Conservation (phyloP, 2,329 filamentous ascomycete species). For the Trichoderma hamatum region DNA sequence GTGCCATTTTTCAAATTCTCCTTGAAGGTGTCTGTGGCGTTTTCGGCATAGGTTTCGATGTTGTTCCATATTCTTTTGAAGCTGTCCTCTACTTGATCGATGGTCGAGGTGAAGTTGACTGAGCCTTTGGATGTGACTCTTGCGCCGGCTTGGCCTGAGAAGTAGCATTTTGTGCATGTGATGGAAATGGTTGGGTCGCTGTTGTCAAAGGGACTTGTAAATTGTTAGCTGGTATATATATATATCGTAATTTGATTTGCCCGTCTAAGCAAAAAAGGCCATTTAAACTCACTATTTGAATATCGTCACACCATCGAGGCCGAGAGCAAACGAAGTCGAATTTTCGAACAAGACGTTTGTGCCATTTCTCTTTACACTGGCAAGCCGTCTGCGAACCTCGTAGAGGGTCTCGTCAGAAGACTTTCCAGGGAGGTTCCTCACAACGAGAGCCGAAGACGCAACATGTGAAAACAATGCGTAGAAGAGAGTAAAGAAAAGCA, state of each 20-base stretch:
- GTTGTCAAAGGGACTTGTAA: neutral
- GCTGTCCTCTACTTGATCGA: slow-evolving; percentile 35
- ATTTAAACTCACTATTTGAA: slow-evolving; percentile 27
- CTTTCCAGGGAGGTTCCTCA: slow-evolving; percentile 26
- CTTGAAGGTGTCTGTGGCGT: slow-evolving; percentile 34
- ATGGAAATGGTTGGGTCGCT: slow-evolving; percentile 27
- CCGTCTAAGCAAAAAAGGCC: too few relatives aligned
- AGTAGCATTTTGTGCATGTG: slow-evolving; percentile 46
- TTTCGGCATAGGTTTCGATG: slow-evolving; percentile 37
- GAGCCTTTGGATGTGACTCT: slow-evolving; percentile 46
- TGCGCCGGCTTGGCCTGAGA: slow-evolving; percentile 50
- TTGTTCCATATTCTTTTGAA: slow-evolving; percentile 41
- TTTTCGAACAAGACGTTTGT: slow-evolving; percentile 28
- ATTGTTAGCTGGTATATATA: too few relatives aligned
- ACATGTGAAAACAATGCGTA: neutral
- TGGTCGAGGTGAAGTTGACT: slow-evolving; percentile 44
- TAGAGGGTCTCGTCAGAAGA: slow-evolving; percentile 24
- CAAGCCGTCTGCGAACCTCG: slow-evolving; percentile 28
- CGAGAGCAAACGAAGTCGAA: slow-evolving; percentile 24
- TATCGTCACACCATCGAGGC: slow-evolving; percentile 19
- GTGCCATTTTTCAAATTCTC: slow-evolving; percentile 37
- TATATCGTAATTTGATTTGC: too few relatives aligned
- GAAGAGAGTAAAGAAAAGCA: slow-evolving; percentile 11
- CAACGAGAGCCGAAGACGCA: slow-evolving; percentile 24
- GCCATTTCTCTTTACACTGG: slow-evolving; percentile 13